Percentiles rank a stretch among this genome's conserved stretches.
Conservation (phyloP, 2,329 filamentous ascomycete species). For the Simplicillium aogashimaense region DNA sequence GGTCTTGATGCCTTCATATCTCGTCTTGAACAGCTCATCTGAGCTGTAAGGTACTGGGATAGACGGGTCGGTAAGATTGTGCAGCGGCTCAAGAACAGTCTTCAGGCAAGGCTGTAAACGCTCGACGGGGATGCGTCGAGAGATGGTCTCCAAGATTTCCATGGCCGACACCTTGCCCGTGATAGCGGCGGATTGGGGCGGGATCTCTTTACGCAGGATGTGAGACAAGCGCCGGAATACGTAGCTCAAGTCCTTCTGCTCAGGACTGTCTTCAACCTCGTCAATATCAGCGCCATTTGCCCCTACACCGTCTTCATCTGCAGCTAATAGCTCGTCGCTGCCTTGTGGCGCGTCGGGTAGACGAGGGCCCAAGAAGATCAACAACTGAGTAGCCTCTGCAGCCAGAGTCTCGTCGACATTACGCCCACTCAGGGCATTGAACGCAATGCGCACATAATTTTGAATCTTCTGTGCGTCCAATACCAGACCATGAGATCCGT, state of each 20-base stretch:
- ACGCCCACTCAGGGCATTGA: slow-evolving; percentile 47
- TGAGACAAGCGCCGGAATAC: slow-evolving; percentile 70
- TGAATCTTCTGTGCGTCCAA: slow-evolving; percentile 56
- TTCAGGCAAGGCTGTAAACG: slow-evolving; percentile 55
- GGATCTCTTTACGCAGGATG: slow-evolving; percentile 67
- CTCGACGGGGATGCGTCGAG: slow-evolving; percentile 46
- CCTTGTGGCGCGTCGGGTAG: slow-evolving; percentile 29
- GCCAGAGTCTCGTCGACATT: slow-evolving; percentile 67
- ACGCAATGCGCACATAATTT: slow-evolving; percentile 40
- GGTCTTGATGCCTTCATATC: slow-evolving; percentile 60
- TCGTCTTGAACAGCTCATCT: slow-evolving; percentile 58
- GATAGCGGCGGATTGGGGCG: slow-evolving; percentile 52
- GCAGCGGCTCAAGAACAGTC: slow-evolving; percentile 50
- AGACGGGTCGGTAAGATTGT: slow-evolving; percentile 73
- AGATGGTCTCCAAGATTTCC: slow-evolving; percentile 62
- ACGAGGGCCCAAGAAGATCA: slow-evolving; percentile 67
- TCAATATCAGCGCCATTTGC: slow-evolving; percentile 24
- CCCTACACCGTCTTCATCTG: slow-evolving; percentile 31
- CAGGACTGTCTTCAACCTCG: slow-evolving; percentile 34
- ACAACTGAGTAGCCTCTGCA: slow-evolving; percentile 66
- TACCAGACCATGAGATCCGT: slow-evolving; percentile 60
- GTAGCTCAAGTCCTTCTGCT: slow-evolving; percentile 50
- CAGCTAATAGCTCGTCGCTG: slow-evolving; percentile 40
- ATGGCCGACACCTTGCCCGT: slow-evolving; percentile 68
- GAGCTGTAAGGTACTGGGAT: slow-evolving; percentile 63